Conservation (phyloP, 169 alveolate species). For the Eimeria brunetti region DNA sequence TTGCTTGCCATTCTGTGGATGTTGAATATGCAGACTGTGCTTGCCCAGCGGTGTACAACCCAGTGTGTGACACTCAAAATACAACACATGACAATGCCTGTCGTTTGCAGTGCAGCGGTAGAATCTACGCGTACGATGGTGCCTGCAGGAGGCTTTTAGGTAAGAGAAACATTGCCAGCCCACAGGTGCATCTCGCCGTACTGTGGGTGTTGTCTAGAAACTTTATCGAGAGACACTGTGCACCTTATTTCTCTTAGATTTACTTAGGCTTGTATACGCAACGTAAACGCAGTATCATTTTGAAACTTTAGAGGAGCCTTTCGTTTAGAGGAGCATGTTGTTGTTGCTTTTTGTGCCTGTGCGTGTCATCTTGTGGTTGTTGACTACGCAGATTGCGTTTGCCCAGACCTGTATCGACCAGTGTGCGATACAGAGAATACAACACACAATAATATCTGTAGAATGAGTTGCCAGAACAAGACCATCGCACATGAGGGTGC, state of each 20-base stretch:
- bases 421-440: constrained; percentile 15
- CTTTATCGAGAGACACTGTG: neutral
- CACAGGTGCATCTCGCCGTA: neutral
- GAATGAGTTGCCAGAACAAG: constrained; percentile 9
- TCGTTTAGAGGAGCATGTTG: neutral
- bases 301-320: neutral
- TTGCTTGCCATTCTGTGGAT: neutral
- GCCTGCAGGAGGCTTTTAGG: neutral
- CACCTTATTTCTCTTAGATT: neutral
- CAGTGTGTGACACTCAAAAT: constrained; percentile 66
- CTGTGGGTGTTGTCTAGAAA: neutral
- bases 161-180: neutral
- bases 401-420: neutral
- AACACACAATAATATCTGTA: neutral
- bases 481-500: constrained; percentile 27
- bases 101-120: constrained; percentile 26
- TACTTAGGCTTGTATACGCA: neutral
- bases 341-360: neutral
- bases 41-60: constrained; percentile 35
- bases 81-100: constrained; percentile 52
- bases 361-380: neutral
- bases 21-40: constrained; percentile 30
- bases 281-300: neutral
- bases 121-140: constrained; percentile 3
- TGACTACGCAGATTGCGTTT: constrained; percentile 14